Base-by-base conservation (phyloP, 208 protist genomes). In the Strigomonas galati region DNA sequence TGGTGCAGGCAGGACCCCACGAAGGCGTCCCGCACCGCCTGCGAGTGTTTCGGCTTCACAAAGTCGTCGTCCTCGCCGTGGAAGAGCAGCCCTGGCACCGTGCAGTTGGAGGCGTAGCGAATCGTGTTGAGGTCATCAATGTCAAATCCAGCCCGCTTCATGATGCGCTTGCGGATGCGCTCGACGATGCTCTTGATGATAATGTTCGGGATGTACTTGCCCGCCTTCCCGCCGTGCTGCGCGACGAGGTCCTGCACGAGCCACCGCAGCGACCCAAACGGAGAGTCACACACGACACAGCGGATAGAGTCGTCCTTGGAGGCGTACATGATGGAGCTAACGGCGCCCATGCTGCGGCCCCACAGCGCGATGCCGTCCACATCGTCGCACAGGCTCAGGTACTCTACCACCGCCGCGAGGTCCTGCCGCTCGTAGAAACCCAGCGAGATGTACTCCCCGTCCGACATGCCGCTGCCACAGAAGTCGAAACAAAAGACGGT, bases 351-450 rank as follows among this genome's bases (percentile, higher is more conserved):
- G 67, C 88, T 97, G 48, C 95, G 78, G 12, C 95, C 95, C 94
- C 95, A 98, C 28, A 98, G 63, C 57, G 74, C 85, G 54, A 97
- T 82, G 1, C 79, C 76, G 17, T 86, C 79, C 51, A 96, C 90
- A 43, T 89, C 79, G 27, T 63, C 53, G 65, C 87, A 72, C 28
- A 61, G 52, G 26, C 66, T 54, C 24, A 97, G 76, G 62, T 95
- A 94, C 46, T 97, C 87, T 6, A 96, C 82, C 32, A 98, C 80
- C 0, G 84, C 78, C 7, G 73, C 79, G 7, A 98, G 69, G 81
- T 98, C 97, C 53, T 98, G 86, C 48, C 96, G 92, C 72, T 98
- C 97, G 75, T 95, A 98, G 73, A 96, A 94, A 17, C 97, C 97
- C 28, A 98, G 83, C 19, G 92, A 97, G 44, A 98, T 96, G 82